A percentile compares a stretch with the other conserved stretches of the same genome.
Conservation (phyloP, 1,284 basidiomycete species). For the Cryptococcus sp. region DNA sequence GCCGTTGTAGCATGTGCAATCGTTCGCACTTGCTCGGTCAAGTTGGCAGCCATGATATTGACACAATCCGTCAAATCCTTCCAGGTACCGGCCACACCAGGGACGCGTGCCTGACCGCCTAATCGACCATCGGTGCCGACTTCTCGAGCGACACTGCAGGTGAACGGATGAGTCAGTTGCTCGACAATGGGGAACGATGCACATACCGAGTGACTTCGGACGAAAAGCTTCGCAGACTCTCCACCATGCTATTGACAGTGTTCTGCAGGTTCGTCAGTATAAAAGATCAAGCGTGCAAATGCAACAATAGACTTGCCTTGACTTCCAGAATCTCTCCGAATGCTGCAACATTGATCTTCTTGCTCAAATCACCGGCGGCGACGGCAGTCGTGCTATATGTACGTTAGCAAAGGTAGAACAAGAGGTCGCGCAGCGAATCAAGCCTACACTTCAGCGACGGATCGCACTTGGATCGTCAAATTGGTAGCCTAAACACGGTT, state of each 20-base stretch:
- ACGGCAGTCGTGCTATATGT: slow-evolving; percentile 78
- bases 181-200: too few relatives aligned
- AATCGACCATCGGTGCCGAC: slow-evolving; percentile 94
- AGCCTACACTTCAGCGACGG: slow-evolving; percentile 79
- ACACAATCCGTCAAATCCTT: slow-evolving; percentile 94
- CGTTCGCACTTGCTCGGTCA: slow-evolving; percentile 92
- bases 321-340: slow-evolving; percentile 96
- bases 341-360: slow-evolving; percentile 91
- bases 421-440: neutral
- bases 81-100: slow-evolving; percentile 88
- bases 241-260: slow-evolving; percentile 52
- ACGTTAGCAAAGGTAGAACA: neutral
- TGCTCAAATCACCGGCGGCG: slow-evolving; percentile 84
- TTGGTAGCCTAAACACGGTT: slow-evolving; percentile 57
- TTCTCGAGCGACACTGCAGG: slow-evolving; percentile 69
- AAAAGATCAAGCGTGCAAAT: slow-evolving; percentile 29
- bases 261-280: slow-evolving; percentile 44
- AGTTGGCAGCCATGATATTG: slow-evolving; percentile 65
- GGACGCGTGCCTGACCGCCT: slow-evolving; percentile 87
- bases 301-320: slow-evolving; percentile 55
- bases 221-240: slow-evolving; percentile 57
- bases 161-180: too few relatives aligned
- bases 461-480: slow-evolving; percentile 93
- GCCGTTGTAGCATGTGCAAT: slow-evolving; percentile 95
- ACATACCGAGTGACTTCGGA: slow-evolving; percentile 65